phyloP scores from a whole-genome alignment of 768 basidiomycete species.

The Hygrophoropsis aurantiaca region DNA sequence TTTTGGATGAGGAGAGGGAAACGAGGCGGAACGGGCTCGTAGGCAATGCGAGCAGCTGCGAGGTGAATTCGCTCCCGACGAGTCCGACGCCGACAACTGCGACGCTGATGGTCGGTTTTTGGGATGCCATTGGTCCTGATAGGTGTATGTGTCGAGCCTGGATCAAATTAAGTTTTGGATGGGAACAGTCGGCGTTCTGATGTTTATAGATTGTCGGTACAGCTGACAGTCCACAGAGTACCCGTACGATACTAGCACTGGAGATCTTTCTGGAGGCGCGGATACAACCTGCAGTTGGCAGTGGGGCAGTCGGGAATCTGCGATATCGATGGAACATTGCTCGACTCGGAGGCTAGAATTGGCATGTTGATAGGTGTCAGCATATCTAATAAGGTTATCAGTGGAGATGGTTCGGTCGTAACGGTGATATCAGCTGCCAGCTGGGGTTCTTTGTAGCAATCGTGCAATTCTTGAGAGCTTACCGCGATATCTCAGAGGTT shows the following conservation, averaged over 20 bases:
- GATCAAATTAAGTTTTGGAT: no score
- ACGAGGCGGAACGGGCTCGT: slow-evolving; percentile 61
- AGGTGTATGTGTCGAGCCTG: background rate
- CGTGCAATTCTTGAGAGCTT: no score
- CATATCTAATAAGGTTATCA: no score
- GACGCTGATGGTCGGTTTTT: slow-evolving; percentile 47
- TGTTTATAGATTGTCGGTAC: background rate
- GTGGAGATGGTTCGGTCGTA: background rate
- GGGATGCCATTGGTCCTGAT: slow-evolving; percentile 12
- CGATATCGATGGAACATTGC: slow-evolving; percentile 1
- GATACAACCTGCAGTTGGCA: background rate
- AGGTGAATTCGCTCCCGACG: slow-evolving; percentile 85
- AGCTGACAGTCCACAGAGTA: background rate
- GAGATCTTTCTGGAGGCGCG: background rate
- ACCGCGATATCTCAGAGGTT: no score
- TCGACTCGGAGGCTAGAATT: no score
- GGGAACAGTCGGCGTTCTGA: no score
- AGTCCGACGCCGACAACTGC: slow-evolving; percentile 91
- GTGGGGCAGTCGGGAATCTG: background rate
- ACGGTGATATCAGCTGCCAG: background rate
- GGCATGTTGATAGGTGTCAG: no score
- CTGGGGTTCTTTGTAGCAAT: no score
- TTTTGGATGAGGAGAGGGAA: slow-evolving; percentile 67
- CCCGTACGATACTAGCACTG: background rate
- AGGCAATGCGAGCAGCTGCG: slow-evolving; percentile 73